These are phyloP conservation scores for Fusarium caatingaense DNA, from an alignment of 2,329 filamentous ascomycete species.

Conservation along the genomic window DNA sequence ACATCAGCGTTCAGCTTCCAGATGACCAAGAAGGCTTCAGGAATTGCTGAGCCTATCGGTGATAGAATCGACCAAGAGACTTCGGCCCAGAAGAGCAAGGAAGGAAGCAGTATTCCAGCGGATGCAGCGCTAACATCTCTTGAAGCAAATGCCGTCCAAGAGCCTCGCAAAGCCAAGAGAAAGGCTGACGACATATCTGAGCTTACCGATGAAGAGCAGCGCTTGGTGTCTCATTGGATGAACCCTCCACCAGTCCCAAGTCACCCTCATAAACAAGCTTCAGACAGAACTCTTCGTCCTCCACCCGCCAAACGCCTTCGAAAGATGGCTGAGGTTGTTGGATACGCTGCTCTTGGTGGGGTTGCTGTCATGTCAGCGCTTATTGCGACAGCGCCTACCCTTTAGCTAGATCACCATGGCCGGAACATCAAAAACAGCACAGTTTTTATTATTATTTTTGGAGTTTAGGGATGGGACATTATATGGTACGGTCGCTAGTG, in stretches of 20 bases:
- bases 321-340: slow-evolving; percentile 51
- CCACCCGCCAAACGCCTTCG: slow-evolving; percentile 50
- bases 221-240: neutral
- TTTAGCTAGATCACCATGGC: slow-evolving; percentile 17
- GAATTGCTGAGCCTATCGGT: neutral
- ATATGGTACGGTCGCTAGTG: neutral
- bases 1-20: slow-evolving; percentile 49
- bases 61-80: neutral
- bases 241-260: neutral
- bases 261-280: neutral
- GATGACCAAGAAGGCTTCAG: slow-evolving; percentile 42
- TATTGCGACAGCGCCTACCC: slow-evolving; percentile 53
- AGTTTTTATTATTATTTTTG: slow-evolving; percentile 13
- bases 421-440: neutral
- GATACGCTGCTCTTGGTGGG: slow-evolving; percentile 53
- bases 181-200: slow-evolving; percentile 47
- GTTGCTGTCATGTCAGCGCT: slow-evolving; percentile 55
- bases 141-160: neutral
- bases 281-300: neutral
- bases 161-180: slow-evolving; percentile 38
- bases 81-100: slow-evolving; percentile 4
- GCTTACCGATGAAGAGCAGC: slow-evolving; percentile 27
- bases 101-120: neutral
- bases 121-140: neutral
- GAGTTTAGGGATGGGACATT: slow-evolving; percentile 30